Evolutionary conservation across 1,139 yeast species (phyloP), one percentile per base, ranked within the genome.

Genomic region (Debaryomyces subglobosus): DNA sequence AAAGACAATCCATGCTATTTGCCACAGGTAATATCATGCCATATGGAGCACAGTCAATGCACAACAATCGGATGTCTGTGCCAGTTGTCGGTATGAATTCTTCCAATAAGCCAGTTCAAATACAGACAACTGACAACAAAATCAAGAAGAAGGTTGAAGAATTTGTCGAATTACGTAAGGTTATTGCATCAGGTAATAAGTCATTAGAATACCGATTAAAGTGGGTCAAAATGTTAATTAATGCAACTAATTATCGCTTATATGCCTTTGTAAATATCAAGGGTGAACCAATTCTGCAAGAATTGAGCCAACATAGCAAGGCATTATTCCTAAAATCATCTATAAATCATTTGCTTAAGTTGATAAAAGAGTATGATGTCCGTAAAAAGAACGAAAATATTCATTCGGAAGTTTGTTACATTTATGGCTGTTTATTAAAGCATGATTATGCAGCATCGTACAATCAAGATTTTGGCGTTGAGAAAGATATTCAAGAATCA

Each of bases 181-280:
- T 70, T 10, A 77, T 77, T 50, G 72, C 79, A 3, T 59, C 73
- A 2, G 81, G 81, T 16, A 74, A 75, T 52, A 77, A 77, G 56
- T 61, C 77, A 1, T 62, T 68, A 42, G 79, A 74, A 49, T 75
- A 64, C 57, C 62, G 81, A 45, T 62, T 75, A 45, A 65, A 68
- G 55, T 77, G 81, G 81, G 68, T 72, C 32, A 72, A 73, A 53
- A 72, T 72, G 78, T 65, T 77, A 55, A 67, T 77, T 35, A 58
- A 60, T 27, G 78, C 80, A 10, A 69, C 75, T 33, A 75, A 74
- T 55, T 68, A 60, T 56, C 68, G 70, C 54, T 63, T 77, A 29
- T 76, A 72, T 53, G 64, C 73, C 7, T 74, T 69, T 52, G 70
- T 77, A 48, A 76, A 73, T 56, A 74, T 77, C 49, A 74, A 72